These are phyloP conservation scores for Blastocystis sp. DNA, from an alignment of 352 stramenopile species.

Conservation along the genomic window DNA sequence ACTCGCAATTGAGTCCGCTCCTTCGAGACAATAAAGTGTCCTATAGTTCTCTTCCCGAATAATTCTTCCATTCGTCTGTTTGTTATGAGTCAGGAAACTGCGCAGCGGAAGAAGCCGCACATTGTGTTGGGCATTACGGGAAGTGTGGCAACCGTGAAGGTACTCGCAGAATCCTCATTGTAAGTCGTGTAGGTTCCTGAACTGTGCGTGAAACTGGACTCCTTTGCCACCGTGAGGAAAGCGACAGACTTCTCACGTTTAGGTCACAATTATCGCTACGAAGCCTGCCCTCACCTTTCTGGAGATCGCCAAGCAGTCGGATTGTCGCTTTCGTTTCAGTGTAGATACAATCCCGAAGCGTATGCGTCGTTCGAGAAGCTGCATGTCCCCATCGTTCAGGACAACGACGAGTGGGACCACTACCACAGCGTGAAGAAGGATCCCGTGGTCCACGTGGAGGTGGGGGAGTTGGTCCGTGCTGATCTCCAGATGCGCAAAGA, in stretches of 20 bases:
- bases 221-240: slow-evolving; percentile 11
- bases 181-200: slow-evolving; percentile 32
- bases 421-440: slow-evolving; percentile 70
- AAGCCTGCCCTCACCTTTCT: slow-evolving; percentile 41
- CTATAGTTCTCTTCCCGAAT: slow-evolving; percentile 60
- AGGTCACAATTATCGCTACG: slow-evolving; percentile 51
- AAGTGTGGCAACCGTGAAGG: slow-evolving; percentile 66
- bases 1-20: slow-evolving; percentile 60
- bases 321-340: not conserved
- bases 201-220: slow-evolving; percentile 46
- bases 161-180: not conserved
- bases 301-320: slow-evolving; percentile 32
- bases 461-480: not conserved
- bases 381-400: slow-evolving; percentile 22
- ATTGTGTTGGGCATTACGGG: slow-evolving; percentile 55
- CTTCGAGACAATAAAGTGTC: slow-evolving; percentile 6
- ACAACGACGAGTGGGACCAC: slow-evolving; percentile 56
- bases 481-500: slow-evolving; percentile 42
- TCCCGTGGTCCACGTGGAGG: slow-evolving; percentile 67
- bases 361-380: slow-evolving; percentile 32
- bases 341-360: slow-evolving; percentile 33
- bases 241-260: not conserved
- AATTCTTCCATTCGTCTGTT: slow-evolving; percentile 41
- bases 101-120: not conserved
- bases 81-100: slow-evolving; percentile 15